A percentile compares a stretch with the other conserved stretches of the same genome.
These are phyloP conservation scores for Pythium dissotocum DNA, from an alignment of 352 stramenopile genomes.

Conservation along the genomic window DNA sequence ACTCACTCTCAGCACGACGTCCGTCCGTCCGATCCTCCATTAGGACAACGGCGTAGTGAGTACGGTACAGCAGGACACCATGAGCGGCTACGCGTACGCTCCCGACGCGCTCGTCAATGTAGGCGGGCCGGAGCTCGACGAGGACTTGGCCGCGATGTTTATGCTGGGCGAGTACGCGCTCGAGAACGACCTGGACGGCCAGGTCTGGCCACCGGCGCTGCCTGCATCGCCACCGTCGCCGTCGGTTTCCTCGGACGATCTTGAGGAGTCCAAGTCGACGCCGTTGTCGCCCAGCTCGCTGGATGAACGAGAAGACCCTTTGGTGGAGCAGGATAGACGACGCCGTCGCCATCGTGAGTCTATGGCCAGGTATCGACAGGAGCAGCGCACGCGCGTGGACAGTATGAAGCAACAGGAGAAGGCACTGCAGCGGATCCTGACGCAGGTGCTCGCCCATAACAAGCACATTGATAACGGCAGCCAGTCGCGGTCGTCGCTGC, in stretches of 20 bases:
- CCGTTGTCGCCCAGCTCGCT: slow-evolving; percentile 9
- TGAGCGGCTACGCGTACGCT: not conserved
- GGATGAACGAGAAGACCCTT: slow-evolving; percentile 10
- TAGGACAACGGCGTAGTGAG: no score
- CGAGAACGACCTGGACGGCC: slow-evolving; percentile 13
- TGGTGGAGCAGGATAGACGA: slow-evolving; percentile 6
- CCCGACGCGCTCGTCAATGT: slow-evolving; percentile 15
- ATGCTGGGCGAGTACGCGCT: slow-evolving; percentile 26
- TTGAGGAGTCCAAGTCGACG: slow-evolving; percentile 1
- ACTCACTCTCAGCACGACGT: not conserved
- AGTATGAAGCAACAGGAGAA: slow-evolving; percentile 18
- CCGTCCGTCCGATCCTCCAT: no score
- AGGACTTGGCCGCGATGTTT: slow-evolving; percentile 18
- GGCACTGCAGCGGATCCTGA: slow-evolving; percentile 18
- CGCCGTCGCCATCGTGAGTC: slow-evolving; percentile 22
- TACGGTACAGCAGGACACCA: not conserved
- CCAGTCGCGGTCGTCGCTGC: not conserved
- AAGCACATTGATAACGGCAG: slow-evolving; percentile 14
- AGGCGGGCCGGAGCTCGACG: slow-evolving; percentile 16
- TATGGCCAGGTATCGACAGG: slow-evolving; percentile 26
- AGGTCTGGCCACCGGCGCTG: slow-evolving; percentile 1
- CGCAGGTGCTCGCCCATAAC: slow-evolving; percentile 24
- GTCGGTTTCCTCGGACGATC: not conserved
- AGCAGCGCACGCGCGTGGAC: slow-evolving; percentile 22
- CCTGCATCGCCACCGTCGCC: not conserved